Evolutionary conservation across 257 asterid genomes (phyloP), one percentile per base, ranked within the genome.

Genomic region (Jacaranda copaia): DNA sequence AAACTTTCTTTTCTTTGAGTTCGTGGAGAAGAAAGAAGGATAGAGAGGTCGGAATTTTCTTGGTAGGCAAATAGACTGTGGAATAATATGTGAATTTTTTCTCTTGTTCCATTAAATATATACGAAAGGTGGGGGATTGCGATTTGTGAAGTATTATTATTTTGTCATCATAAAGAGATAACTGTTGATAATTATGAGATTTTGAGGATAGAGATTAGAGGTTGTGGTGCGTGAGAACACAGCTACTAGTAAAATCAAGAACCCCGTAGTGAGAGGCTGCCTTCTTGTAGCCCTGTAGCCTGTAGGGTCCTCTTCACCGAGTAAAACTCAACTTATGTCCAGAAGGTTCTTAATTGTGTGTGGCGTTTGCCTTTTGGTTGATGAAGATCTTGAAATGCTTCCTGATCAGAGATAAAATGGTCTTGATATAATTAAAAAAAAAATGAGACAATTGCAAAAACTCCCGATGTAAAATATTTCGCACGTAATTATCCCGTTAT

Each of bases 311-410:
- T 18, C 18, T 19, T 25, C 16, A 3, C 7, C 14, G 15, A 20
- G 70, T 64, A 8, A 9, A 52, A 51, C 51, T 79, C 78, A 43
- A 42, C 53, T 56, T 12, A 6, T 12, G 48, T 73, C 79, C 49
- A 45, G 83, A 79, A 72, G 38, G 49, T 46, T 73, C 83, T 65
- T 48, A 4, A 19, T 45, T 76, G 19, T 40, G 73, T 36, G 16
- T 43, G 9, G 40, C 16, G 12, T 62, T 42, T 15, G 72, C 32
- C n/a, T n/a, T n/a, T n/a, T n/a, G n/a, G n/a, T n/a, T 45, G 51
- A 19, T 56, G 56, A 32, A 13, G 8, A 10, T n/a, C 57, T 14
- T 52, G 57, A 45, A 45, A 45, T 45, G 8, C 12, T 25, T 25
- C 32, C 32, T 25, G 32, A 25, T 25, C 32, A 2, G 32, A 25